A percentile compares a stretch with the other conserved stretches of the same genome.
Evolutionary conservation across 2,329 filamentous ascomycete genomes (phyloP).

Genomic region (Neofusicoccum sp.): DNA sequence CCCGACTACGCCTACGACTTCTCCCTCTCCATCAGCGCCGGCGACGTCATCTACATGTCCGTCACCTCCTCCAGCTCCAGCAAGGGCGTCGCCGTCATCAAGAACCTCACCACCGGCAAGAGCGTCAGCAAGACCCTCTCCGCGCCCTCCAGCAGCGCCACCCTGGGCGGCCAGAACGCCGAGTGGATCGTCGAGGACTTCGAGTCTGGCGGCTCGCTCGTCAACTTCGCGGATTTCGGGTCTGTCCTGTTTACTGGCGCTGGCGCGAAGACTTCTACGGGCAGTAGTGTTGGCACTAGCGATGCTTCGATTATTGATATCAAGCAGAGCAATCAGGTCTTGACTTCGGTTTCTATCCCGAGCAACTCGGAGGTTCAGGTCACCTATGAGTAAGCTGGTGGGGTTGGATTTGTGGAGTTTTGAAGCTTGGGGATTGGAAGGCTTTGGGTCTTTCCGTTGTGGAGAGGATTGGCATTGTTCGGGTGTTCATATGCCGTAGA

Average conservation of each 20-base stretch:
- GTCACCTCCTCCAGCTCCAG: slow-evolving; percentile 44
- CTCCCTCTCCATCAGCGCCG: slow-evolving; percentile 40
- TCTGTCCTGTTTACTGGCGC: slow-evolving; percentile 22
- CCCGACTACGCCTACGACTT: slow-evolving; percentile 61
- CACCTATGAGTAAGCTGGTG: slow-evolving; percentile 8
- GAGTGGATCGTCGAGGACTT: slow-evolving; percentile 27
- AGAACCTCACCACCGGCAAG: slow-evolving; percentile 58
- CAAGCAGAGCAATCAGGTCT: slow-evolving; percentile 39
- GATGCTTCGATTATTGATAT: slow-evolving; percentile 52
- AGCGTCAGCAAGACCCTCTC: slow-evolving; percentile 56
- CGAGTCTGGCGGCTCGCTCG: slow-evolving; percentile 16
- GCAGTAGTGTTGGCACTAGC: slow-evolving; percentile 33
- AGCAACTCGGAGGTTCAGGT: slow-evolving; percentile 9
- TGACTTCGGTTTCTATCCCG: slow-evolving; percentile 17
- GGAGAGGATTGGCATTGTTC: no score
- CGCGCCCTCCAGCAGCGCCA: neutral
- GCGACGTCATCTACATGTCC: slow-evolving; percentile 49
- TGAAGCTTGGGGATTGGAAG: no score
- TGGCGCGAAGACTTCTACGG: slow-evolving; percentile 12
- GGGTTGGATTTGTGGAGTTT: neutral
- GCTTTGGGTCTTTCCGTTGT: no score
- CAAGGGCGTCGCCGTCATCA: slow-evolving; percentile 49
- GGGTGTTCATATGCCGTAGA: no score
- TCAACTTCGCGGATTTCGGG: slow-evolving; percentile 22
- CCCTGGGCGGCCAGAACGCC: slow-evolving; percentile 23